Evolutionary conservation across 1,284 basidiomycete genomes (phyloP).

Genomic region (Phellinidium pouzarii): DNA sequence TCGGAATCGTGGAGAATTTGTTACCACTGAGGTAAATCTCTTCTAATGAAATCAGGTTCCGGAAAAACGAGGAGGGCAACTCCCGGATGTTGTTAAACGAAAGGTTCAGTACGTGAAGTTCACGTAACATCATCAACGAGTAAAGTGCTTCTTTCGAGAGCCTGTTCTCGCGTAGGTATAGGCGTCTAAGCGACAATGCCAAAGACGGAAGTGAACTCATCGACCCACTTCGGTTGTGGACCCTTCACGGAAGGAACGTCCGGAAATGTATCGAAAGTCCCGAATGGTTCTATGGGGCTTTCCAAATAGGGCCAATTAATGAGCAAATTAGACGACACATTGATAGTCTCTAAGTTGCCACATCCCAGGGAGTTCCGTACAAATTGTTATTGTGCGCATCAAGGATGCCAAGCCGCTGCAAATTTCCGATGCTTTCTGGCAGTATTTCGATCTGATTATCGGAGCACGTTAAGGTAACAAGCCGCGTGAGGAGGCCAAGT

Average conservation of each 20-base stretch:
- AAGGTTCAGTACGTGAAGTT: constrained; percentile 82
- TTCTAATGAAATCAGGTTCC: constrained; percentile 62
- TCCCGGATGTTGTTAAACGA: constrained; percentile 96
- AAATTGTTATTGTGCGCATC: constrained; percentile 94
- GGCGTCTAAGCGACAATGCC: constrained; percentile 63
- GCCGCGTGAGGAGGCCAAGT: constrained; percentile 64
- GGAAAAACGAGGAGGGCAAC: constrained; percentile 74
- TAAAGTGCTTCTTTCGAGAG: constrained; percentile 80
- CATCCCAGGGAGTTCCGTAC: constrained; percentile 72
- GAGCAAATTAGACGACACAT: constrained; percentile 87
- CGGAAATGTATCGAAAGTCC: not conserved
- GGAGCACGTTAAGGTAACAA: constrained; percentile 78
- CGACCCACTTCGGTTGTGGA: constrained; percentile 34
- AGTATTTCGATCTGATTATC: constrained; percentile 84
- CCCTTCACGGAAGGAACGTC: constrained; percentile 7
- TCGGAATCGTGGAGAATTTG: constrained; percentile 83
- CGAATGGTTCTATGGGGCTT: constrained; percentile 12
- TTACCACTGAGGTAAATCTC: constrained; percentile 94
- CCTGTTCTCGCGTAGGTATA: constrained; percentile 89
- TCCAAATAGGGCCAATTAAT: constrained; percentile 68
- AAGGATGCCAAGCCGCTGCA: constrained; percentile 72
- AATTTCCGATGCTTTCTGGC: constrained; percentile 71
- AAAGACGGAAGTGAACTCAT: constrained; percentile 53
- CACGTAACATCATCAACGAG: constrained; percentile 66
- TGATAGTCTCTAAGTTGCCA: constrained; percentile 66